Base-by-base conservation (phyloP, 805 yeast genomes). In the Teunomyces aglyptinius region DNA sequence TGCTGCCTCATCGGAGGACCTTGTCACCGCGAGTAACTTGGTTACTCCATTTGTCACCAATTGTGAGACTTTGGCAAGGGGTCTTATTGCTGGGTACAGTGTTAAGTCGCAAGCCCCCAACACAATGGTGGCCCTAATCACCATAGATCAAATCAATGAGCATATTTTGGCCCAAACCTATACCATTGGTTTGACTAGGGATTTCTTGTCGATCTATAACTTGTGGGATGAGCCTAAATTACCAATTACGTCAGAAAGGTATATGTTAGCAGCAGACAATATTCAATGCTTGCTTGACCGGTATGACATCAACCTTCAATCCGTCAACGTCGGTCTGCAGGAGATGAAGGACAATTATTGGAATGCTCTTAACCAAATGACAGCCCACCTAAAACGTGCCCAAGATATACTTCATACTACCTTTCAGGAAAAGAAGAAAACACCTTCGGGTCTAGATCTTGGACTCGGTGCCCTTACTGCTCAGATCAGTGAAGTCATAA, bases 221-320 rank as follows among this genome's bases (percentile, higher is more conserved):
- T 54, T 70, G 16, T 79, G 83, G 83, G 55, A 50, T 13, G 46
- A 42, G 19, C 26, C 48, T 1, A 43, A 41, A 1, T 47, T 68
- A 3, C 67, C 71, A 1, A 53, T 57, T 1, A 53, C 61, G 1
- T 55, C 72, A 0, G 79, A 75, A 40, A 64, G 68, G 40, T 60
- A 62, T 38, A 60, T 78, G 61, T 47, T 65, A 45, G 76, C 75
- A 7, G 67, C 75, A 1, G 78, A 76, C 26, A 73, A 71, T 43
- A 57, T 75, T 16, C 74, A 78, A 45, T 67, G 70, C 0, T 59
- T 70, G n/a, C 43, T 78, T 10, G 78, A 75, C 32, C 63, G 73
- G 41, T 50, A 57, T 22, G 67, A 59, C 39, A 32, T 58, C 22
- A 56, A 33, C 19, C 32, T 44, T 4, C 31, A 26, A 18, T 36